Evolutionary conservation across 2,329 filamentous ascomycete genomes (phyloP).

Genomic region (Monosporascus sp.): DNA sequence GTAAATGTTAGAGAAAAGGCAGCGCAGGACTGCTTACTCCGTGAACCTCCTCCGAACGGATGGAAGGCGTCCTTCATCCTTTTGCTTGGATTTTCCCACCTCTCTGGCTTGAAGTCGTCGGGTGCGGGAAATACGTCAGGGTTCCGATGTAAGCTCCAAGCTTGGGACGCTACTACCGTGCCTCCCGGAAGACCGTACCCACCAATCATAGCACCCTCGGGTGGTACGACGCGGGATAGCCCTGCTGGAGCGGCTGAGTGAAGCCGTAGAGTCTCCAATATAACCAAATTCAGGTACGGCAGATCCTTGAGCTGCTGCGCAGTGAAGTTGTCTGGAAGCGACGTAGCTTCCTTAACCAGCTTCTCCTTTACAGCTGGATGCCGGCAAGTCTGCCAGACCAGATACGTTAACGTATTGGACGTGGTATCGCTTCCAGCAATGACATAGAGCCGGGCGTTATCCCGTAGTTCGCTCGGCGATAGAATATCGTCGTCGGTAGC

Average conservation of each 20-base stretch:
- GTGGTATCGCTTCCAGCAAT: conserved; percentile 49
- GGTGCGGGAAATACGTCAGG: conserved; percentile 35
- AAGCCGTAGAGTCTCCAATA: conserved; percentile 41
- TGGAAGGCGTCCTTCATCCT: conserved; percentile 43
- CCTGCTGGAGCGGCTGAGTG: conserved; percentile 34
- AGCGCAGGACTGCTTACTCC: conserved; percentile 24
- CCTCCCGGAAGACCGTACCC: conserved; percentile 36
- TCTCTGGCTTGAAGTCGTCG: conserved; percentile 27
- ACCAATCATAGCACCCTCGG: conserved; percentile 31
- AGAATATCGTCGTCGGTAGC: conserved; percentile 9
- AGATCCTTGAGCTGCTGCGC: conserved; percentile 30
- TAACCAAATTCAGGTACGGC: conserved; percentile 35
- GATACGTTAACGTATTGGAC: conserved; percentile 42
- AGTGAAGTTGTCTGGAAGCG: conserved; percentile 25
- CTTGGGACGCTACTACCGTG: conserved; percentile 35
- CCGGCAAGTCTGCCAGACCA: conserved; percentile 34
- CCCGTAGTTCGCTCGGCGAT: conserved; percentile 28
- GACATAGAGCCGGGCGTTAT: conserved; percentile 29
- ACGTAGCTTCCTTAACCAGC: conserved; percentile 31
- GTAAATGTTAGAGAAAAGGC: neutral
- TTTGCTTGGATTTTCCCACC: conserved; percentile 31
- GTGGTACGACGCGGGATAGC: conserved; percentile 36
- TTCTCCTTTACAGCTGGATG: conserved; percentile 22
- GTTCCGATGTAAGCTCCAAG: conserved; percentile 43
- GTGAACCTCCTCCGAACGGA: conserved; percentile 47